phyloP scores from a whole-genome alignment of 495 filamentous ascomycete species.

The Penicillium egyptiacum region DNA sequence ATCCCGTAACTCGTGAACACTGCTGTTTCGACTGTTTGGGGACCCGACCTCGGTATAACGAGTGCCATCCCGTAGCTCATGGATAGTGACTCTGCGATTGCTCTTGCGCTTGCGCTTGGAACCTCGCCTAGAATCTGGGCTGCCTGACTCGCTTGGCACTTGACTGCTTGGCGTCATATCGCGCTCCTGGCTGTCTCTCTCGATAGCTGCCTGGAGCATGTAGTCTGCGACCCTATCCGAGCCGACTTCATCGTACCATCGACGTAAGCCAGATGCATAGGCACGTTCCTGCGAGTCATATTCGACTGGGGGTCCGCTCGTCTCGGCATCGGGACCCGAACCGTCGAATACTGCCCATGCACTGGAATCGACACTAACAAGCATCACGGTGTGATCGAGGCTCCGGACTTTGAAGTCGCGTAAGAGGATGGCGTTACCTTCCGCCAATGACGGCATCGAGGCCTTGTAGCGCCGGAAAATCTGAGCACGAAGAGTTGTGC shows the following conservation, averaged over 20 bases:
- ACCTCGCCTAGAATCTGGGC: conserved; percentile 34
- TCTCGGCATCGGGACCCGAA: conserved; percentile 44
- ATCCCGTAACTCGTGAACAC: conserved; percentile 47
- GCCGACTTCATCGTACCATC: conserved; percentile 40
- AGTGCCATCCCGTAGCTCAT: conserved; percentile 47
- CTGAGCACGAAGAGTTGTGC: conserved; percentile 53
- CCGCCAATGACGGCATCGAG: conserved; percentile 63
- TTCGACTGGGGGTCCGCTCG: conserved; percentile 65
- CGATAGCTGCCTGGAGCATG: conserved; percentile 40
- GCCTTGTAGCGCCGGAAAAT: conserved; percentile 73
- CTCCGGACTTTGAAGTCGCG: conserved; percentile 67
- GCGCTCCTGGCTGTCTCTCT: conserved; percentile 32
- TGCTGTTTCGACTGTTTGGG: conserved; percentile 26
- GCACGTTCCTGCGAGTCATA: conserved; percentile 57
- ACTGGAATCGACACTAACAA: conserved; percentile 50
- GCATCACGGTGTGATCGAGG: conserved; percentile 43
- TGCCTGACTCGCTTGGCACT: conserved; percentile 39
- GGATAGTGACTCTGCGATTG: conserved; percentile 41
- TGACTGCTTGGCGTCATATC: conserved; percentile 35
- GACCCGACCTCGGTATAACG: conserved; percentile 46
- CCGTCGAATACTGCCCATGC: conserved; percentile 65
- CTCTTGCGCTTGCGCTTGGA: conserved; percentile 36
- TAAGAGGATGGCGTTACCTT: conserved; percentile 76
- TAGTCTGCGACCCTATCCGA: conserved; percentile 40
- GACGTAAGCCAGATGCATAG: conserved; percentile 54